phyloP scores from a whole-genome alignment of 768 basidiomycete species.

The Naganishia antarctica region DNA sequence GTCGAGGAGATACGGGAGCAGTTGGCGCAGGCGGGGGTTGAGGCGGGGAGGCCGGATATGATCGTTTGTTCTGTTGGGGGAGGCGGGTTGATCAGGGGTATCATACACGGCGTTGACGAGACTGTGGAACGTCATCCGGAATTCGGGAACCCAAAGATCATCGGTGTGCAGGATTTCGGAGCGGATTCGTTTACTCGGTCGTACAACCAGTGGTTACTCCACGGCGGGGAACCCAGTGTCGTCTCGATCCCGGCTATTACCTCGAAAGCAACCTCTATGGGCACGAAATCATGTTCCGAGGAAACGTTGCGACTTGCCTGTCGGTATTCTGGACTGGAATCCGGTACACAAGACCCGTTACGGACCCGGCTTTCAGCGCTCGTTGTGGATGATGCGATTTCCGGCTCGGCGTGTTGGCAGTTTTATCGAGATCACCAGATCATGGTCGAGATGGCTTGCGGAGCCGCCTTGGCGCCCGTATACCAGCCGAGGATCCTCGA shows the following conservation, averaged over 20 bases:
- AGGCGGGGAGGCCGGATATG: conserved; percentile 28
- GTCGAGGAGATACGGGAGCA: conserved; percentile 37
- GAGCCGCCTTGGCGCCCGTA: conserved; percentile 9
- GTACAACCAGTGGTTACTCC: conserved; percentile 9
- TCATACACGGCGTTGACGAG: conserved; percentile 32
- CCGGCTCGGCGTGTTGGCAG: conserved; percentile 20
- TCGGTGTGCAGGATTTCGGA: conserved; percentile 26
- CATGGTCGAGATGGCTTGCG: conserved; percentile 28
- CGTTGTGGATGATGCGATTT: conserved; percentile 26
- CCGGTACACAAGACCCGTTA: too few species aligned
- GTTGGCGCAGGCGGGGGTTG: conserved; percentile 19
- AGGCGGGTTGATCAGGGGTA: conserved; percentile 38
- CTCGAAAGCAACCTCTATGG: conserved; percentile 39
- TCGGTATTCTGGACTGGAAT: conserved; percentile 14
- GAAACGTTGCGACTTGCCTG: conserved; percentile 3
- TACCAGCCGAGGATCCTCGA: conserved; percentile 16
- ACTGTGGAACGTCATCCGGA: background rate
- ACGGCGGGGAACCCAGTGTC: conserved; percentile 9
- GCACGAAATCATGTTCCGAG: conserved; percentile 29
- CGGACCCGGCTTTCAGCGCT: conserved; percentile 2
- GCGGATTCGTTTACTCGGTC: conserved; percentile 26
- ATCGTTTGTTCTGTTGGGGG: conserved; percentile 41
- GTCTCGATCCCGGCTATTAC: conserved; percentile 40
- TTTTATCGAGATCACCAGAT: conserved; percentile 19
- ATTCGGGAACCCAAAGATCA: conserved; percentile 16